Evolutionary conservation across 2,329 filamentous ascomycete species (phyloP).

Genomic region (Botryotinia calthae): DNA sequence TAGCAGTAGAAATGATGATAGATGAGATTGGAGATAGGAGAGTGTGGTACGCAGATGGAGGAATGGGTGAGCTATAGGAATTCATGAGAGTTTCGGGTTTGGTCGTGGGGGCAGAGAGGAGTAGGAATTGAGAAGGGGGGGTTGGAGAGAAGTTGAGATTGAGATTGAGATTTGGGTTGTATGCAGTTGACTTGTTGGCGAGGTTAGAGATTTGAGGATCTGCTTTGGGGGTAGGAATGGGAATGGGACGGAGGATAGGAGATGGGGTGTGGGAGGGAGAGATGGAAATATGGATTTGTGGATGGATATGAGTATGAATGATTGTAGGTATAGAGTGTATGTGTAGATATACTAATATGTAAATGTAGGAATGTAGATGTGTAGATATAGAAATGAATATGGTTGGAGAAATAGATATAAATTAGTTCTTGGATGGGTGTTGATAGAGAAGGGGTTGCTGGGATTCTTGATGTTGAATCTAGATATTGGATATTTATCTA

Average conservation of each 20-base stretch:
- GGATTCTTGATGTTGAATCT: fast-evolving
- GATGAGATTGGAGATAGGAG: neutral
- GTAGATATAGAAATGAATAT: no score
- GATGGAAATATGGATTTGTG: neutral
- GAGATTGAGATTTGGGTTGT: neutral
- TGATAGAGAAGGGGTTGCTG: neutral
- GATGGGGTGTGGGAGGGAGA: no score
- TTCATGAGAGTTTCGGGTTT: neutral
- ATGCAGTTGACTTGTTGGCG: neutral
- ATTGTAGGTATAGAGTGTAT: no score
- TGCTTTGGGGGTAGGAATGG: neutral
- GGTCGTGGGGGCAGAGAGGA: neutral
- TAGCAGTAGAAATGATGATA: neutral
- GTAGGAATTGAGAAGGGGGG: neutral
- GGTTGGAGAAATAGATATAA: neutral
- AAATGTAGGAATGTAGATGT: no score
- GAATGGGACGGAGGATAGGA: no score
- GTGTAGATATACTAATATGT: neutral
- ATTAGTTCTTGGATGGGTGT: neutral
- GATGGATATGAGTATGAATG: neutral
- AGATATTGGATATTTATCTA: neutral
- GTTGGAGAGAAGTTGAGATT: neutral
- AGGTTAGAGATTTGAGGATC: no score
- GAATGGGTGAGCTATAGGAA: neutral
- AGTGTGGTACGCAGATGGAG: neutral